phyloP scores from a whole-genome alignment of 2,329 filamentous ascomycete genomes.

The Pyrenochaeta sp. region DNA sequence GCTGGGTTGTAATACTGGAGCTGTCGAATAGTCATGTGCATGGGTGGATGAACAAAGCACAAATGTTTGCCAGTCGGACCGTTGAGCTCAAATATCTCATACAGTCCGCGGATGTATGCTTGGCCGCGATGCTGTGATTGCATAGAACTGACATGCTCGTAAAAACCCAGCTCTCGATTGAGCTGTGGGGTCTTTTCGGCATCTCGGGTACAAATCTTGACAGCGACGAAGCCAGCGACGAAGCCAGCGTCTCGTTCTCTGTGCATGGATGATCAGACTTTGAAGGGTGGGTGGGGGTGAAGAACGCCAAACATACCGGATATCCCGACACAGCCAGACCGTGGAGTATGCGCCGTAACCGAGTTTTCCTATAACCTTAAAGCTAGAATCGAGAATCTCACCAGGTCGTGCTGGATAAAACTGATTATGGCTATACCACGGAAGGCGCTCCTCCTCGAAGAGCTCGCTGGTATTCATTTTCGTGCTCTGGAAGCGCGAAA shows the following conservation, averaged over 20 bases:
- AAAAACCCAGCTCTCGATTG: slow-evolving; percentile 32
- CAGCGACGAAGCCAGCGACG: slow-evolving; percentile 22
- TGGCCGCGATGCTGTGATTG: slow-evolving; percentile 29
- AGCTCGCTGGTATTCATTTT: slow-evolving; percentile 26
- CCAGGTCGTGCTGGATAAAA: slow-evolving; percentile 34
- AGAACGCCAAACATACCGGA: slow-evolving; percentile 28
- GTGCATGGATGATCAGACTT: slow-evolving; percentile 21
- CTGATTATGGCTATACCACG: slow-evolving; percentile 26
- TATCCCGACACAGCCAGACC: slow-evolving; percentile 36
- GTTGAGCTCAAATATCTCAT: slow-evolving; percentile 26
- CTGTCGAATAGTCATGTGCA: slow-evolving; percentile 38
- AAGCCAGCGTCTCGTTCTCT: slow-evolving; percentile 25
- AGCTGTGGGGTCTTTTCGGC: slow-evolving; percentile 13
- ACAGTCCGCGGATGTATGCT: slow-evolving; percentile 28
- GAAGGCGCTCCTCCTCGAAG: slow-evolving; percentile 28
- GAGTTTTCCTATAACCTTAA: slow-evolving; percentile 34
- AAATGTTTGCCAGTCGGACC: slow-evolving; percentile 31
- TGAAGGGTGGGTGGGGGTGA: slow-evolving; percentile 21
- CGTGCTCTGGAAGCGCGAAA: slow-evolving; percentile 28
- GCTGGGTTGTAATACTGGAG: slow-evolving; percentile 29
- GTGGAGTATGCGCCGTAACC: slow-evolving; percentile 36
- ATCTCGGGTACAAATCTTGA: slow-evolving; percentile 31
- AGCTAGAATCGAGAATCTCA: slow-evolving; percentile 29
- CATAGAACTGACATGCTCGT: slow-evolving; percentile 34
- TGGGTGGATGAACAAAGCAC: slow-evolving; percentile 34